phyloP scores from a whole-genome alignment of 2,329 filamentous ascomycete species.

The Monilinia laxa region DNA sequence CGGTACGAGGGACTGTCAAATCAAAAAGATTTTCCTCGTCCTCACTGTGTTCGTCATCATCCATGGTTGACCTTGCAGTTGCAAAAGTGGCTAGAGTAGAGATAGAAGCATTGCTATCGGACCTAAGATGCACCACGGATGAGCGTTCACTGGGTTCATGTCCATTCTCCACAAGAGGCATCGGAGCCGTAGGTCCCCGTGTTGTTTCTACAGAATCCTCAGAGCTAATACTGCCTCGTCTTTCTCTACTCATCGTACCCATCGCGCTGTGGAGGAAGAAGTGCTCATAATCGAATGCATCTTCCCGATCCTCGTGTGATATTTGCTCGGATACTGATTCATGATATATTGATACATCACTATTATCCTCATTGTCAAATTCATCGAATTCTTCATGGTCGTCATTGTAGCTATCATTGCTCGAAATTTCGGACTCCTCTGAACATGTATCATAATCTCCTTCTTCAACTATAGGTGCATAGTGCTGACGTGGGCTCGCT shows the following conservation, averaged over 20 bases:
- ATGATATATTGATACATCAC: slow-evolving; percentile 63
- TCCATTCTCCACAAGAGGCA: slow-evolving; percentile 4
- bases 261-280: slow-evolving; percentile 94
- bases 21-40: slow-evolving; percentile 39
- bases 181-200: slow-evolving; percentile 43
- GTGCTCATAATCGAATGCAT: slow-evolving; percentile 95
- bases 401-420: slow-evolving; percentile 42
- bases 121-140: slow-evolving; percentile 47
- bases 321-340: slow-evolving; percentile 59
- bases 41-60: slow-evolving; percentile 42
- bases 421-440: slow-evolving; percentile 11
- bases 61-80: slow-evolving; percentile 57
- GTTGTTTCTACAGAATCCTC: slow-evolving; percentile 63
- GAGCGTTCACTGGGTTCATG: slow-evolving; percentile 28
- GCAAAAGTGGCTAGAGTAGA: slow-evolving; percentile 63
- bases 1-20: not conserved
- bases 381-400: slow-evolving; percentile 40
- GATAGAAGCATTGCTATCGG: slow-evolving; percentile 57
- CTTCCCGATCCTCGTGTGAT: slow-evolving; percentile 88
- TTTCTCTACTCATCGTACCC: slow-evolving; percentile 66
- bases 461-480: slow-evolving; percentile 29
- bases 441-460: slow-evolving; percentile 31
- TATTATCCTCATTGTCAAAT: slow-evolving; percentile 55
- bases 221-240: slow-evolving; percentile 55
- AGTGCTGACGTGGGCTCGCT: not conserved